Conservation (phyloP, 805 yeast genomes). For the Wickerhamomyces queroliae region DNA sequence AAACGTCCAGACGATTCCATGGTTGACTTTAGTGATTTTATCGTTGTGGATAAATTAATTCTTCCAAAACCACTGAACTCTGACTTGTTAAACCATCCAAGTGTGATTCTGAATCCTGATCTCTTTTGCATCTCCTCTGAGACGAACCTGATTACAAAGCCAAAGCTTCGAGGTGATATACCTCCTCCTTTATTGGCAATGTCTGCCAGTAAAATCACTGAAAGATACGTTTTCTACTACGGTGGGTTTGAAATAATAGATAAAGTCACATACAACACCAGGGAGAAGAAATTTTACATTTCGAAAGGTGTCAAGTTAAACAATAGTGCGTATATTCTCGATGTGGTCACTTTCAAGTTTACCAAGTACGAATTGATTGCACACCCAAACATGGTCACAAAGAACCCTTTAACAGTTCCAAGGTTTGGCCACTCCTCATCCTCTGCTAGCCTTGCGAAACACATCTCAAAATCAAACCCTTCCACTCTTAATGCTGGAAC, state of each 20-base stretch:
- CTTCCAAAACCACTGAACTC: constrained; percentile 42
- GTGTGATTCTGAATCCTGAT: constrained; percentile 31
- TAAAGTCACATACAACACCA: constrained; percentile 15
- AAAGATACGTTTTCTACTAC: constrained; percentile 52
- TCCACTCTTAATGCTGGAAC: not conserved
- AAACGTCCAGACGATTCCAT: constrained; percentile 20
- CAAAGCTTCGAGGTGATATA: constrained; percentile 30
- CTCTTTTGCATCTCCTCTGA: constrained; percentile 33
- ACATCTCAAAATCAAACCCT: not conserved
- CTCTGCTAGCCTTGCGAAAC: constrained; percentile 14
- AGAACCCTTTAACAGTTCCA: constrained; percentile 27
- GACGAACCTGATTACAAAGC: constrained; percentile 31
- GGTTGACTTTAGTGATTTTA: constrained; percentile 28
- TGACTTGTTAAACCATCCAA: constrained; percentile 35
- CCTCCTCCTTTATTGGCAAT: constrained; percentile 52
- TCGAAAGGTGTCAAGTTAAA: constrained; percentile 42
- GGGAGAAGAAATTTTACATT: constrained; percentile 30
- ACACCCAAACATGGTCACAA: constrained; percentile 24
- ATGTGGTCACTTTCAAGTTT: constrained; percentile 42
- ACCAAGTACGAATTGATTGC: constrained; percentile 35
- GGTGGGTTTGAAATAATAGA: constrained; percentile 58
- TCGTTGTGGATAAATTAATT: constrained; percentile 31
- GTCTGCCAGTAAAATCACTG: constrained; percentile 42
- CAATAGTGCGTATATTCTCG: constrained; percentile 54
- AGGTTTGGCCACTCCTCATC: constrained; percentile 35